These are phyloP conservation scores for Euptelea pleiosperma DNA, from an alignment of 164 flowering plant species.

Conservation along the genomic window DNA sequence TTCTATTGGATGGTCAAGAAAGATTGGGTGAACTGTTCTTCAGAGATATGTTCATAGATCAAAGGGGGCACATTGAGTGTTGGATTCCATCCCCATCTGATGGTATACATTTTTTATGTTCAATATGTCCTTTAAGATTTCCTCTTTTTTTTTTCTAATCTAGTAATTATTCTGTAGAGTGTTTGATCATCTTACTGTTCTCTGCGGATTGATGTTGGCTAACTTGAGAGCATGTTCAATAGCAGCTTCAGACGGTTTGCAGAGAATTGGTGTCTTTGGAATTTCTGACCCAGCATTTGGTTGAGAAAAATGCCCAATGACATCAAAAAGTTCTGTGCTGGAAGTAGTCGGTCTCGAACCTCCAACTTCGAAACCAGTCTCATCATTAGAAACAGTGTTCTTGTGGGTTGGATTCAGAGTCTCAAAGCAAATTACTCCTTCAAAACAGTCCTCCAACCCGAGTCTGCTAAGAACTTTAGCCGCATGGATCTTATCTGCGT, in stretches of 20 bases:
- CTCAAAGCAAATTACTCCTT: conserved; percentile 82
- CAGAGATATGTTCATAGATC: too few species aligned
- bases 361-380: conserved; percentile 13
- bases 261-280: conserved; percentile 64
- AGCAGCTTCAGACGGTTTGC: conserved; percentile 78
- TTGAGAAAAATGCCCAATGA: conserved; percentile 21
- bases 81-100: too few species aligned
- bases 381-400: conserved; percentile 15
- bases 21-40: too few species aligned
- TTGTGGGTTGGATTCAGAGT: conserved; percentile 52
- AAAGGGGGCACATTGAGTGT: too few species aligned
- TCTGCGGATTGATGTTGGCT: conserved; percentile 63
- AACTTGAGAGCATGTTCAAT: conserved; percentile 55
- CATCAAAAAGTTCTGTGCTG: conserved; percentile 28
- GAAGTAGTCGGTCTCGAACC: neutral
- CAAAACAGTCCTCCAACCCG: conserved; percentile 90
- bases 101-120: too few species aligned
- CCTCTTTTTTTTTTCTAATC: neutral
- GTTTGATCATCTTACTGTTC: conserved; percentile 56
- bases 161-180: neutral
- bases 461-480: conserved; percentile 58
- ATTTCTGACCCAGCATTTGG: conserved; percentile 28
- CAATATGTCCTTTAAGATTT: too few species aligned
- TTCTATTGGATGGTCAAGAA: too few species aligned
- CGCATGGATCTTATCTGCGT: conserved; percentile 74